phyloP scores from a whole-genome alignment of 129 eudicot genomes.

The Kitagawia praeruptora region DNA sequence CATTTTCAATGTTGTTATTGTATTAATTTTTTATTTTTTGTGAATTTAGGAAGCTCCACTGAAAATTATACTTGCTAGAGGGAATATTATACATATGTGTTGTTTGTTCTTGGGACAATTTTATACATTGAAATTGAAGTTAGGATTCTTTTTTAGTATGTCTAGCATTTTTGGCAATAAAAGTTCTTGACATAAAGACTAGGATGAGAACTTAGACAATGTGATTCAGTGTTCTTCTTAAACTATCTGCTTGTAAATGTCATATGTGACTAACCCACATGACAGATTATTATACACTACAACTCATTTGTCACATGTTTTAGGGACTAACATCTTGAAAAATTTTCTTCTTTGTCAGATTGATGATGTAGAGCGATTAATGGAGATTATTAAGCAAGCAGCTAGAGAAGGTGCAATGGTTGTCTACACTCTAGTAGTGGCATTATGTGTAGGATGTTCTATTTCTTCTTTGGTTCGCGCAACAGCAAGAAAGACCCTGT shows the following conservation, averaged over 20 bases:
- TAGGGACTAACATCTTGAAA: neutral
- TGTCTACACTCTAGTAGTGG: constrained; percentile 87
- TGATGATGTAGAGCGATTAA: constrained; percentile 61
- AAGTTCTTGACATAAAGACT: neutral
- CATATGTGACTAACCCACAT: neutral
- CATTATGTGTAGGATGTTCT: no score
- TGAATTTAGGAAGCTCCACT: no score
- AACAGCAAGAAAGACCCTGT: no score
- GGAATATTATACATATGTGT: no score
- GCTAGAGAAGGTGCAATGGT: constrained; percentile 85
- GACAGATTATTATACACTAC: neutral
- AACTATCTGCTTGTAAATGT: neutral
- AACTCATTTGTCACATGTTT: neutral
- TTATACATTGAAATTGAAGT: no score
- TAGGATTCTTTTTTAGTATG: neutral
- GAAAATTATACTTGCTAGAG: no score
- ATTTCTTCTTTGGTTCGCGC: no score
- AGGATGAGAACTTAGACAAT: neutral
- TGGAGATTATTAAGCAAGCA: constrained; percentile 80
- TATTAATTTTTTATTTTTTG: no score
- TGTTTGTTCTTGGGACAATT: no score
- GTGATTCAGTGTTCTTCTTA: neutral
- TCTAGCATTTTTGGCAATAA: neutral
- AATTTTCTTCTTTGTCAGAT: constrained; percentile 28
- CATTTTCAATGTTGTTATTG: no score